Base-by-base conservation (phyloP, 768 basidiomycete genomes). In the Pholiota microspora region DNA sequence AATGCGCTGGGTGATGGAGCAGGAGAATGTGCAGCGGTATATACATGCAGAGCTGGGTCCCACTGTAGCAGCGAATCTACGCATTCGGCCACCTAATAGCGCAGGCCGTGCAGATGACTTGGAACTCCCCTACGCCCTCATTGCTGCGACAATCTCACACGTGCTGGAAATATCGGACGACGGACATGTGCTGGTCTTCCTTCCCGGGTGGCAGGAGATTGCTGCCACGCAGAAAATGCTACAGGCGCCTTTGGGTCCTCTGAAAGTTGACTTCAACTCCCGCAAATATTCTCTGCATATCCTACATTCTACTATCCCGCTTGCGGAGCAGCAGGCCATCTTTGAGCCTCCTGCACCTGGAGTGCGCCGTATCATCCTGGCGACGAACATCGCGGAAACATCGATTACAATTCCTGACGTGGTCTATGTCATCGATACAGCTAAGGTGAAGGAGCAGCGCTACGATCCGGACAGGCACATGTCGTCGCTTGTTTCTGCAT, bases 381-480 rank as follows among this genome's bases (percentile, higher is more conserved):
- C 94, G 4, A 98, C 95, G 34, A 97, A 97, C 67, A 94, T 97
- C 42, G 94, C 94, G 10, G 95, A 98, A 71, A 95, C 94, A 2
- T 94, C 92, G 3, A 79, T 97, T 61, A 98, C 95, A 3, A 96
- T 98, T 60, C 94, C 94, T 1, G 92, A 96, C 60, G 92, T 97
- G 23, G 92, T 96, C 8, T 94, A 92, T 62, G 95, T 98, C 27
- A 85, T 98, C 40, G 96, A 98, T 64, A 81, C 89, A 0, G 95
- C 83, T 15, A 86, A 88, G 62, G 79, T 94, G 64, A 97, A 97
- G 71, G 91, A 95, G 69, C 83, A 89, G 63, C 81, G 85, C 13
- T 98, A 93, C 63, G 93, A 98, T 62, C 92, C 95, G 1, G 82
- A 88, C 47, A 79, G 90, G 23, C 91, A 90, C 61, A 89, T 96